phyloP scores from a whole-genome alignment of 495 filamentous ascomycete genomes.

The Xylaria palmicola region DNA sequence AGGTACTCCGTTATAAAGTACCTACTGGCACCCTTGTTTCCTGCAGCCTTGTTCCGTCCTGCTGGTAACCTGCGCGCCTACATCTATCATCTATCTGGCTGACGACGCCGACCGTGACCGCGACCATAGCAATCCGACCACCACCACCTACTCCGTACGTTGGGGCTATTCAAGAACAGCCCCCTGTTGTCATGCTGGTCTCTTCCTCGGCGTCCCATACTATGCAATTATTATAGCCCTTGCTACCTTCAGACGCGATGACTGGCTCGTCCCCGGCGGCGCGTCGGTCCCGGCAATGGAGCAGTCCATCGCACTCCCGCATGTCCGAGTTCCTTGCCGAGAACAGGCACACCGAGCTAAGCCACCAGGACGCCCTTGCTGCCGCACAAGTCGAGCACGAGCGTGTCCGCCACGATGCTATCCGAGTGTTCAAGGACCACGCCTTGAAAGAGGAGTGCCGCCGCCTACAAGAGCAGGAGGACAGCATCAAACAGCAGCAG shows the following conservation, averaged over 20 bases:
- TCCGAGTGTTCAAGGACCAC: constrained; percentile 45
- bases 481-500: constrained; percentile 38
- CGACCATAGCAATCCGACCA: background rate
- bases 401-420: constrained; percentile 60
- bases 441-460: constrained; percentile 45
- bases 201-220: background rate
- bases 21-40: background rate
- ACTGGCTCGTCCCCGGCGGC: constrained; percentile 37
- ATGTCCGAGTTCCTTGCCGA: constrained; percentile 40
- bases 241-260: constrained; percentile 28
- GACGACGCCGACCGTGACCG: background rate
- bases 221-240: constrained; percentile 15
- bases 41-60: background rate
- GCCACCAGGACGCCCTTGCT: constrained; percentile 62
- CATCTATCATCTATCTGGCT: too few relatives aligned
- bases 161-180: background rate
- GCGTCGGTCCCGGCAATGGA: constrained; percentile 34
- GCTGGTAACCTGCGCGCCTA: background rate
- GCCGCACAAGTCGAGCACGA: constrained; percentile 62
- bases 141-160: background rate
- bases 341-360: constrained; percentile 43
- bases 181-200: background rate
- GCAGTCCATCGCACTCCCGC: constrained; percentile 33
- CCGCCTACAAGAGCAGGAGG: constrained; percentile 47
- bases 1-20: too few relatives aligned